Conservation (phyloP, 108 stramenopile genomes). For the Nannochloropsis gaditana region DNA sequence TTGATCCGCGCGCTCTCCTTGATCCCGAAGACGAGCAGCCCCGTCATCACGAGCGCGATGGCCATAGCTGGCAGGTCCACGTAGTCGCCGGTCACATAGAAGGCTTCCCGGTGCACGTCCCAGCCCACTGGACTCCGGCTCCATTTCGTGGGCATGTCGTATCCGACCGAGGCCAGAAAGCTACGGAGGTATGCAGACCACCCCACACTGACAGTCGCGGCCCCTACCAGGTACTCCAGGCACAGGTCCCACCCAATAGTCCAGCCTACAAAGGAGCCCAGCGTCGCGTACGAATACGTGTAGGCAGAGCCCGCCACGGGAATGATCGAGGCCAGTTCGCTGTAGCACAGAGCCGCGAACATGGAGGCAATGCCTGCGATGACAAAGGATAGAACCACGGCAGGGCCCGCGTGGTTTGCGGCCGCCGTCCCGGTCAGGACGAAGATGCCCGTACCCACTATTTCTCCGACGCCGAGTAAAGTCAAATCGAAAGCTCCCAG, state of each 20-base stretch:
- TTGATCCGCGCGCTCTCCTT: conserved; percentile 17
- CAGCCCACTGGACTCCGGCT: conserved; percentile 5
- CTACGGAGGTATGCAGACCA: not conserved
- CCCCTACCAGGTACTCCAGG: conserved; percentile 19
- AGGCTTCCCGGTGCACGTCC: not conserved
- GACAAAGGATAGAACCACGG: not conserved
- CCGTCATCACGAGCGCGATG: not conserved
- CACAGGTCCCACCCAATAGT: conserved; percentile 17
- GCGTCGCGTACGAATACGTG: not conserved
- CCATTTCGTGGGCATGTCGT: not conserved
- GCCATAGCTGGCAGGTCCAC: not conserved
- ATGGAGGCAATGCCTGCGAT: not conserved
- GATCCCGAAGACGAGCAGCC: not conserved
- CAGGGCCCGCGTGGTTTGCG: not conserved
- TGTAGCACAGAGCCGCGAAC: not conserved
- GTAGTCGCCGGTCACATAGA: not conserved
- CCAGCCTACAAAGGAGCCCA: not conserved
- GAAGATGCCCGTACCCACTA: conserved; percentile 13
- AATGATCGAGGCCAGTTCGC: conserved; percentile 8
- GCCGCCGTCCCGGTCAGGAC: conserved; percentile 4
- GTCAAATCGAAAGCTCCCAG: not conserved
- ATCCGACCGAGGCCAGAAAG: not conserved
- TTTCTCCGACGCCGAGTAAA: not conserved
- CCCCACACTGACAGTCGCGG: not conserved
- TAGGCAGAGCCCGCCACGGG: not conserved